phyloP scores from a whole-genome alignment of 495 filamentous ascomycete species.

The Achaetomiella virescens region DNA sequence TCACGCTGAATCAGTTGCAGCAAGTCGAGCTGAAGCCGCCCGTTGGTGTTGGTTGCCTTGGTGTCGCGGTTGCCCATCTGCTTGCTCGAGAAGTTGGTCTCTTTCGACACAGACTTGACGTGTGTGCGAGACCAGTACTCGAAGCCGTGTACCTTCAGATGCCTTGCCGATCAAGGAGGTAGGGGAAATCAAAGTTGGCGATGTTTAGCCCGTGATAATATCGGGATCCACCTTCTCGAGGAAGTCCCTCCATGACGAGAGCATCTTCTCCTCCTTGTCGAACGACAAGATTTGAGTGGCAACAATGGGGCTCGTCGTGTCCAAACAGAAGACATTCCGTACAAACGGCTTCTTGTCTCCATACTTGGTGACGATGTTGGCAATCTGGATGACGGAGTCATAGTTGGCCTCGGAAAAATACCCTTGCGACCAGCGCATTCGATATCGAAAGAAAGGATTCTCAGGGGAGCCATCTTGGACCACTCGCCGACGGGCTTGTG shows the following conservation, averaged over 20 bases:
- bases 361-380: slow-evolving; percentile 93
- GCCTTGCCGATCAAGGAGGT: slow-evolving; percentile 80
- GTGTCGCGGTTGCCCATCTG: slow-evolving; percentile 98
- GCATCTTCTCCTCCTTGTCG: slow-evolving; percentile 73
- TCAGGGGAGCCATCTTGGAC: slow-evolving; percentile 95
- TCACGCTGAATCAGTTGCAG: slow-evolving; percentile 91
- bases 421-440: slow-evolving; percentile 97
- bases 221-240: slow-evolving; percentile 89
- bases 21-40: slow-evolving; percentile 86
- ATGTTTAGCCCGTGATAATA: slow-evolving; percentile 99
- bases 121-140: slow-evolving; percentile 74
- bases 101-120: slow-evolving; percentile 58
- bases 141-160: slow-evolving; percentile 69
- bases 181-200: slow-evolving; percentile 97
- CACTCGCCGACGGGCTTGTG: slow-evolving; percentile 91
- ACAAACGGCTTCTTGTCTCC: slow-evolving; percentile 95
- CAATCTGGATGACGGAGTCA: slow-evolving; percentile 97
- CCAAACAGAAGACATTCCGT: slow-evolving; percentile 90
- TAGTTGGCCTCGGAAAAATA: slow-evolving; percentile 84
- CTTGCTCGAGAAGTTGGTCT: slow-evolving; percentile 89
- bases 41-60: slow-evolving; percentile 88
- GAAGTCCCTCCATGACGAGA: slow-evolving; percentile 83
- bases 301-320: slow-evolving; percentile 85
- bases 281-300: slow-evolving; percentile 90
- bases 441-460: slow-evolving; percentile 95